phyloP scores from a whole-genome alignment of 768 basidiomycete genomes.

The Phylloporus rhodoxanthus region DNA sequence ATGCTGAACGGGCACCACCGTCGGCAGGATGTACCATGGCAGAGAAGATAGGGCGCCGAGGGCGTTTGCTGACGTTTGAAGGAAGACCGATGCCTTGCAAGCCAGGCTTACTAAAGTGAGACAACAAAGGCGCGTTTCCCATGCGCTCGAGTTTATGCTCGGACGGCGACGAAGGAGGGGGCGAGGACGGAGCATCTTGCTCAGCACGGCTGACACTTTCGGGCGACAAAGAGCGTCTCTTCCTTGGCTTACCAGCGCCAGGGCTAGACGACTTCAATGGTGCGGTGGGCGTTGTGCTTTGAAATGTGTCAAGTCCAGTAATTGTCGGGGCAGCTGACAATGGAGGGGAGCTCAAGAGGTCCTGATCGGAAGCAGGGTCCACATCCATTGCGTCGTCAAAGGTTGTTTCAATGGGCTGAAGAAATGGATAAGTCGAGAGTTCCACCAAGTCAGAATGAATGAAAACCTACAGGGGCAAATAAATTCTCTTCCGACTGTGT shows the following conservation, averaged over 20 bases:
- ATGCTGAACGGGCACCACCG: conserved; percentile 36
- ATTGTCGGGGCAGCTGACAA: conserved; percentile 48
- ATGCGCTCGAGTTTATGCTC: conserved; percentile 44
- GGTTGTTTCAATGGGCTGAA: conserved; percentile 32
- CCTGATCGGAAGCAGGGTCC: conserved; percentile 47
- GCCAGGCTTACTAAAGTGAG: conserved; percentile 43
- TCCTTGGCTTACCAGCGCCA: conserved; percentile 40
- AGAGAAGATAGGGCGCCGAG: conserved; percentile 63
- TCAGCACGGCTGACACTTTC: conserved; percentile 36
- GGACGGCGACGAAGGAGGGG: conserved; percentile 44
- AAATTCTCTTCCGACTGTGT: conserved; percentile 24
- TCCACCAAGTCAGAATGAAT: conserved; percentile 2
- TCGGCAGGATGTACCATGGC: conserved; percentile 50
- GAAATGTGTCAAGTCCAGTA: conserved; percentile 59
- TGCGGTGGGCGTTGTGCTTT: conserved; percentile 46
- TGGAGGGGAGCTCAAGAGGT: conserved; percentile 34
- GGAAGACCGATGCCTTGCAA: conserved; percentile 54
- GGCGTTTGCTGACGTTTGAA: conserved; percentile 49
- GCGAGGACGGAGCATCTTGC: conserved; percentile 43
- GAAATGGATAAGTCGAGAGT: conserved; percentile 11
- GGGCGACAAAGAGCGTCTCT: conserved; percentile 58
- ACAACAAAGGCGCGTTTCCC: conserved; percentile 30
- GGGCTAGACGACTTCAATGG: conserved; percentile 40
- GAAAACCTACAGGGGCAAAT: conserved; percentile 25
- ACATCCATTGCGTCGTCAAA: conserved; percentile 78